These are phyloP conservation scores for Zea mays DNA, from an alignment of 176 grass and related monocot species.

Conservation along the genomic window Zm-B73-REFERENCE-NAM-5.0 NC_050100.1:32081001-32081500, in stretches of 20 bases:
- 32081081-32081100: neutral
- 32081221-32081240: neutral
- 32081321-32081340: neutral
- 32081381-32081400: no score
- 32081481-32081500: no score
- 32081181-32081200: slow-evolving; percentile 30
- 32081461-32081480: no score
- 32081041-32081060: neutral
- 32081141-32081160: neutral
- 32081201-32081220: neutral
- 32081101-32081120: slow-evolving; percentile 26
- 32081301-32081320: neutral
- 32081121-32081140: neutral
- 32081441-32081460: no score
- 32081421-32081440: no score
- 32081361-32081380: no score
- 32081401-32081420: no score
- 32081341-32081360: no score
- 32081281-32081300: neutral
- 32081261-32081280: neutral
- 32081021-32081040: neutral
- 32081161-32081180: slow-evolving; percentile 11
- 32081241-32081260: neutral
- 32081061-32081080: no score
- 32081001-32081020: no score